phyloP scores from a whole-genome alignment of 139 green algal genomes.

The Eudorina sp. region DNA sequence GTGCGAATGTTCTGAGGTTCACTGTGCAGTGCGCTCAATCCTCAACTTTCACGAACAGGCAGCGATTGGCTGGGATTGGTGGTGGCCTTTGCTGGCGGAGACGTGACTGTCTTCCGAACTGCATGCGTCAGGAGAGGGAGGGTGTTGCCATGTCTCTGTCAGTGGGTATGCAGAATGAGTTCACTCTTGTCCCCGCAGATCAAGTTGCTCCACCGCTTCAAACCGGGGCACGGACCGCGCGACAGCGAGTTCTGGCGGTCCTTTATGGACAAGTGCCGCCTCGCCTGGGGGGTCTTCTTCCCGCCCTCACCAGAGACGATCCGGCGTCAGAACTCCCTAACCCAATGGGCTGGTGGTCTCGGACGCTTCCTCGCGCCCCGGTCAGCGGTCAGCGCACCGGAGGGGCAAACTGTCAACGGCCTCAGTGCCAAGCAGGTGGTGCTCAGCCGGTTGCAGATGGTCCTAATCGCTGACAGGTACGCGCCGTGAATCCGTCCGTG shows the following conservation, averaged over 20 bases:
- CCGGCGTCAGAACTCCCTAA: not conserved
- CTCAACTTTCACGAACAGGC: no score
- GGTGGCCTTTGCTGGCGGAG: no score
- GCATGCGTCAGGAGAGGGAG: no score
- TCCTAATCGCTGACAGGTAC: slow-evolving; percentile 61
- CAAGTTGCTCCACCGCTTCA: slow-evolving; percentile 41
- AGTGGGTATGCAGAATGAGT: no score
- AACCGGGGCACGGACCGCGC: not conserved
- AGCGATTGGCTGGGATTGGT: no score
- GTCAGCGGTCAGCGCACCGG: not conserved
- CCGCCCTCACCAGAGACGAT: not conserved
- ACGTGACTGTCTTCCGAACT: no score
- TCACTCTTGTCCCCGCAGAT: slow-evolving; percentile 17
- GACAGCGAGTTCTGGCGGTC: slow-evolving; percentile 36
- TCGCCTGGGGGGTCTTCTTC: slow-evolving; percentile 65
- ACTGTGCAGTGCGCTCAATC: no score
- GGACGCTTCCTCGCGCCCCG: not conserved
- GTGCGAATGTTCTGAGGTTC: not conserved
- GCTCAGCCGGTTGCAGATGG: slow-evolving; percentile 56
- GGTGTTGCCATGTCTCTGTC: no score
- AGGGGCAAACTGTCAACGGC: not conserved
- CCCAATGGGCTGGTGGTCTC: not conserved
- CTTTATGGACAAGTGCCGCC: slow-evolving; percentile 57
- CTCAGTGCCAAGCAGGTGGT: slow-evolving; percentile 42
- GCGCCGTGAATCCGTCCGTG: not conserved